Percentiles rank a stretch among this genome's conserved stretches.
These are phyloP conservation scores for Ustilago esculenta DNA, from an alignment of 1,284 basidiomycete genomes.

Conservation along the genomic window DNA sequence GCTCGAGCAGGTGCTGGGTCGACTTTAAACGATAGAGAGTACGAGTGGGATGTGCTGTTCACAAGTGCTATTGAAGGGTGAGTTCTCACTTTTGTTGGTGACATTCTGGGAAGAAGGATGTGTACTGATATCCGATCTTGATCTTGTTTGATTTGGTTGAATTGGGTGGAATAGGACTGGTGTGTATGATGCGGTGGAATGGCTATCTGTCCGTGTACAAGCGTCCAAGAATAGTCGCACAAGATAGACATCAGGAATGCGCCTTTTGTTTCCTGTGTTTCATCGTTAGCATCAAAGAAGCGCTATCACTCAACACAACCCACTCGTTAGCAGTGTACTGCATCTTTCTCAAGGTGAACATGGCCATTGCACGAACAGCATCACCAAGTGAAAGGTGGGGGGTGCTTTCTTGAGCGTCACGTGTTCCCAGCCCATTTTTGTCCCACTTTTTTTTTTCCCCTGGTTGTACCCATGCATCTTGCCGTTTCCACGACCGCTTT, in stretches of 20 bases:
- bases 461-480: neutral
- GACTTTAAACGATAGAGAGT: conserved; percentile 14
- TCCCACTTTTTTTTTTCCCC: conserved; percentile 5
- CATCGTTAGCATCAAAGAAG: no score
- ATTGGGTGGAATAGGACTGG: conserved; percentile 13
- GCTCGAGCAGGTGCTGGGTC: conserved; percentile 12
- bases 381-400: no score
- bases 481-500: neutral
- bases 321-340: no score
- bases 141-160: no score
- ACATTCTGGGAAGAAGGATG: no score
- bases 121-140: no score
- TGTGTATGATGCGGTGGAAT: conserved; percentile 34
- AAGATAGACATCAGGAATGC: no score
- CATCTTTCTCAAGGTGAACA: no score
- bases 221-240: conserved; percentile 5
- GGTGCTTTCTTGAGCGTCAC: no score
- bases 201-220: conserved; percentile 35
- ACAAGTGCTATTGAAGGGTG: conserved; percentile 41
- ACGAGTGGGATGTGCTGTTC: conserved; percentile 43
- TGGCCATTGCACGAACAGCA: no score
- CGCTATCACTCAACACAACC: neutral
- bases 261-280: no score
- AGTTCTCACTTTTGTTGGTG: no score
- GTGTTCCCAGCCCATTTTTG: conserved; percentile 8